Base-by-base conservation (phyloP, 1,284 basidiomycete genomes). In the Megacollybia platyphylla region DNA sequence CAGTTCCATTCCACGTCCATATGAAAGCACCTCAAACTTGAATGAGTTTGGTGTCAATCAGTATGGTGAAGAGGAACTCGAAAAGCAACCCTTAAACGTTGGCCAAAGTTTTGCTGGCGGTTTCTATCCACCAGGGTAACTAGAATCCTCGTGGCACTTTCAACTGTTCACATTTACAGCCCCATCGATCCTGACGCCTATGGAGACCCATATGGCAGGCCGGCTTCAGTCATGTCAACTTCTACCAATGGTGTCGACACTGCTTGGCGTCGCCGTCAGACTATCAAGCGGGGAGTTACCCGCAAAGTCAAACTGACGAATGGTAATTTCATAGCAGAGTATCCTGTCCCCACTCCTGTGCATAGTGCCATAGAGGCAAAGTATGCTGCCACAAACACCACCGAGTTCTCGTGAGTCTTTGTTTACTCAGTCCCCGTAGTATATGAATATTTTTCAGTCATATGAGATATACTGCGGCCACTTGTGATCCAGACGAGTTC, bases 401-500 rank as follows among this genome's bases (percentile, higher is more conserved):
- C 79, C 1, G 88, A 92, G 59, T 92, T 92, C 61, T 82, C 86
- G 83, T 88, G 52, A 62, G 84, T 36, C 40, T 34, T 39, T 28
- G 11, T 43, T 36, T 13, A 6, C 46, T 37, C 10, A 15, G 9
- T 35, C 6, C 48, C 40, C 34, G 46, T 34, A 54, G 42, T 39
- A 41, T 39, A 36, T 40, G 15, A 39, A 24, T 2, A 15, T 26
- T 32, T 4, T 35, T 87, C 80, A 49, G 87, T 80, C n/a, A 88
- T 84, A 0, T 78, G 75, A 51, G 87, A 87, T 58, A 87, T 82
- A 85, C 78, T 4, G 84, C 91, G 45, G 93, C 92, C 6, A 97
- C 92, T 0, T 84, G 80, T 54, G 93, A 97, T 57, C 92, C 93
- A 5, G 93, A 97, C 58, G 92, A 97, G 52, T 97, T 97, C 54